Evolutionary conservation across 2,329 filamentous ascomycete genomes (phyloP).

Genomic region (Fusarium chuoi): DNA sequence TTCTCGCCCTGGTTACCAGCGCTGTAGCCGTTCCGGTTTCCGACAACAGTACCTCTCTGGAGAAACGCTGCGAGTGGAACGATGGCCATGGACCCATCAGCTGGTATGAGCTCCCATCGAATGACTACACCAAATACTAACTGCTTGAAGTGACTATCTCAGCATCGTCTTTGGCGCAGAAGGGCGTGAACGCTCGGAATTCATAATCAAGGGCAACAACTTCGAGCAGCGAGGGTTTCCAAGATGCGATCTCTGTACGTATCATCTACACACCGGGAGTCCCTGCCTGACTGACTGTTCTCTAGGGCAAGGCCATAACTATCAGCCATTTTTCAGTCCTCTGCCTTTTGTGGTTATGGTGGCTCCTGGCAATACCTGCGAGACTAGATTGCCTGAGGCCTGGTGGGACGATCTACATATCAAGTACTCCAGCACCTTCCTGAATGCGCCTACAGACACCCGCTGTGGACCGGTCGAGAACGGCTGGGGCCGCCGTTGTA

Average conservation of each 20-base stretch:
- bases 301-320: neutral
- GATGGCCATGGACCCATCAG: neutral
- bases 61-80: neutral
- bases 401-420: neutral
- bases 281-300: neutral
- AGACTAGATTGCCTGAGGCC: neutral
- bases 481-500: neutral
- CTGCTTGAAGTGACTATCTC: neutral
- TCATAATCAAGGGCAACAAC: neutral
- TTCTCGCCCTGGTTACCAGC: neutral
- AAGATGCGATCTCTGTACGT: neutral
- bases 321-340: neutral
- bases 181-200: neutral
- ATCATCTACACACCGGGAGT: neutral
- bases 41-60: neutral
- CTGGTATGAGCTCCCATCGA: neutral
- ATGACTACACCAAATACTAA: neutral
- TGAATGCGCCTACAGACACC: neutral
- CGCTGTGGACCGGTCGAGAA: neutral
- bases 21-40: neutral
- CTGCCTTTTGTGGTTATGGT: neutral
- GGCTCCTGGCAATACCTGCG: neutral
- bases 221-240: neutral
- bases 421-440: neutral
- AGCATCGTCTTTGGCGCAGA: neutral